phyloP scores from a whole-genome alignment of 805 yeast genomes.

The Lipomyces kockii region DNA sequence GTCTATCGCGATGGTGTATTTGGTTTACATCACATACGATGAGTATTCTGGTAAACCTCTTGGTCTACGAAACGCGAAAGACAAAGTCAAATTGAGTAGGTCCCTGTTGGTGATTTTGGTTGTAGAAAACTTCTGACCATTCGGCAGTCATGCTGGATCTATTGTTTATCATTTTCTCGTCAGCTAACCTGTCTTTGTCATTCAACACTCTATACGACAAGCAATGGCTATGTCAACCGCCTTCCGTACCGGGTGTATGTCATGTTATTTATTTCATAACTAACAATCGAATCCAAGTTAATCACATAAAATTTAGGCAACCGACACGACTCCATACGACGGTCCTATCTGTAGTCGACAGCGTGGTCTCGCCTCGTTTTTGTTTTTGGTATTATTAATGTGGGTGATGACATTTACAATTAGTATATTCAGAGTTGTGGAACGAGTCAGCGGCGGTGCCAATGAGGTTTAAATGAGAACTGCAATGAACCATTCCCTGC shows the following conservation, averaged over 20 bases:
- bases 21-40: slow-evolving; percentile 82
- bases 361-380: slow-evolving; percentile 73
- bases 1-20: slow-evolving; percentile 73
- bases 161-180: slow-evolving; percentile 81
- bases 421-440: slow-evolving; percentile 58
- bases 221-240: slow-evolving; percentile 72
- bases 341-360: slow-evolving; percentile 71
- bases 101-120: neutral
- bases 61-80: slow-evolving; percentile 83
- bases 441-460: slow-evolving; percentile 31
- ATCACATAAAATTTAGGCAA: neutral
- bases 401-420: slow-evolving; percentile 89
- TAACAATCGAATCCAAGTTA: neutral
- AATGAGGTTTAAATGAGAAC: neutral
- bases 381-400: slow-evolving; percentile 71
- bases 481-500: neutral
- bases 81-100: slow-evolving; percentile 69
- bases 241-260: neutral
- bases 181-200: slow-evolving; percentile 85
- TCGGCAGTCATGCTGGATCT: slow-evolving; percentile 69
- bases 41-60: slow-evolving; percentile 91
- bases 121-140: slow-evolving; percentile 6
- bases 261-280: neutral
- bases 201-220: slow-evolving; percentile 81
- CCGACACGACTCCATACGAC: slow-evolving; percentile 15